Conservation (phyloP, 2,329 filamentous ascomycete genomes). For the Berkeleyomyces basicola region DNA sequence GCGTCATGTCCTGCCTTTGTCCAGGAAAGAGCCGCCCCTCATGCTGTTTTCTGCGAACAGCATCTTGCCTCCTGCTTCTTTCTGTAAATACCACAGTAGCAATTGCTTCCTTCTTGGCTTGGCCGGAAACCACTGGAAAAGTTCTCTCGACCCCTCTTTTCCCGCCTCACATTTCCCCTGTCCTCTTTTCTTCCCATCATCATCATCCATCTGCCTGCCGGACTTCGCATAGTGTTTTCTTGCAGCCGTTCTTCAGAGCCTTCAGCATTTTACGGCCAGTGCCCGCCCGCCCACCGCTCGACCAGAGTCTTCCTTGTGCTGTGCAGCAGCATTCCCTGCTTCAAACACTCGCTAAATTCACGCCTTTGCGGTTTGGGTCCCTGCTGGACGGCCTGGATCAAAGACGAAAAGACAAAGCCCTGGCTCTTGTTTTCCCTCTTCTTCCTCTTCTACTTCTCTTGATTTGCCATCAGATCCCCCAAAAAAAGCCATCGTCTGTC, state of each 20-base stretch:
- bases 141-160: background rate
- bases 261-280: background rate
- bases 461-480: background rate
- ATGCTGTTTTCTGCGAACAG: background rate
- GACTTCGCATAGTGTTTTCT: background rate
- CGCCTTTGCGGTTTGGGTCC: background rate
- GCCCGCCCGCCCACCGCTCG: background rate
- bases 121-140: background rate
- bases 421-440: background rate
- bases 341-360: slow-evolving; percentile 4
- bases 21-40: background rate
- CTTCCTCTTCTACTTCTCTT: background rate
- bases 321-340: slow-evolving; percentile 1
- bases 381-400: background rate
- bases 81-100: background rate
- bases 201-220: background rate
- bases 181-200: background rate
- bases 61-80: background rate
- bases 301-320: background rate
- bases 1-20: background rate
- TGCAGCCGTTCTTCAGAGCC: background rate
- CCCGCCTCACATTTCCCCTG: background rate
- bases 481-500: background rate
- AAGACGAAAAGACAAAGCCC: background rate
- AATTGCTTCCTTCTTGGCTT: background rate